Evolutionary conservation across 2,329 filamentous ascomycete genomes (phyloP).

Genomic region (Plectosphaerella sp.): DNA sequence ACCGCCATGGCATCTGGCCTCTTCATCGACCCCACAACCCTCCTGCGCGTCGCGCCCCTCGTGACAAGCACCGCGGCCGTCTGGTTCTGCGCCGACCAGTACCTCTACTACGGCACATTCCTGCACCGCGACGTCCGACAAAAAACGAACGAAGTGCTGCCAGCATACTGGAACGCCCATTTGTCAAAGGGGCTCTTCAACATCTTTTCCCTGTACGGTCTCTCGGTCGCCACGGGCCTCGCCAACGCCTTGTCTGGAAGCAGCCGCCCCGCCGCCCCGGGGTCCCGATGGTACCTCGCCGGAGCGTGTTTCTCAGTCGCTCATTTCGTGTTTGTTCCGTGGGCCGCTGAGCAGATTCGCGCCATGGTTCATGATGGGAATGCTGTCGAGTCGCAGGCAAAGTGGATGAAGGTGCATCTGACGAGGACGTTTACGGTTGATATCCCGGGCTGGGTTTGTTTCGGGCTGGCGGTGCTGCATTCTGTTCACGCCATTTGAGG

Average conservation of each 20-base stretch:
- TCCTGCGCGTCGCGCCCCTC: constrained; percentile 22
- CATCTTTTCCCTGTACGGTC: constrained; percentile 19
- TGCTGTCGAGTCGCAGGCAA: constrained; percentile 14
- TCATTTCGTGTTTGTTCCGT: constrained; percentile 26
- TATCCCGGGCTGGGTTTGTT: constrained; percentile 25
- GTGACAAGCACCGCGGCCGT: constrained; percentile 22
- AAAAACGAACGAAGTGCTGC: constrained; percentile 13
- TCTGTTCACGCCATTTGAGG: constrained; percentile 15
- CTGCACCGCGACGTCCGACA: constrained; percentile 3
- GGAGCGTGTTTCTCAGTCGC: constrained; percentile 21
- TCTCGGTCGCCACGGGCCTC: constrained; percentile 19
- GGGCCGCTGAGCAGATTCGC: constrained; percentile 20
- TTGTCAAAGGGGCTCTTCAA: constrained; percentile 14
- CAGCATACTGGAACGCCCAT: constrained; percentile 18
- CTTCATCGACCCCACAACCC: constrained; percentile 11
- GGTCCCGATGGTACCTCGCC: constrained; percentile 21
- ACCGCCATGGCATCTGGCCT: constrained; percentile 13
- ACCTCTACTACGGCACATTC: constrained; percentile 11
- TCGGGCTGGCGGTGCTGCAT: constrained; percentile 18
- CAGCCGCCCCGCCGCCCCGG: constrained; percentile 5
- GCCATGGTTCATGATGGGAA: constrained; percentile 17
- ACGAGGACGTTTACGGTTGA: constrained; percentile 20
- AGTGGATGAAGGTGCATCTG: constrained; percentile 22
- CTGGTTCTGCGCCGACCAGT: constrained; percentile 19
- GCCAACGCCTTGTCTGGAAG: constrained; percentile 17